Percentiles rank a stretch among this genome's conserved stretches.
Conservation (phyloP, 306 rosid species). For the Cyclanthera cordifolia region DNA sequence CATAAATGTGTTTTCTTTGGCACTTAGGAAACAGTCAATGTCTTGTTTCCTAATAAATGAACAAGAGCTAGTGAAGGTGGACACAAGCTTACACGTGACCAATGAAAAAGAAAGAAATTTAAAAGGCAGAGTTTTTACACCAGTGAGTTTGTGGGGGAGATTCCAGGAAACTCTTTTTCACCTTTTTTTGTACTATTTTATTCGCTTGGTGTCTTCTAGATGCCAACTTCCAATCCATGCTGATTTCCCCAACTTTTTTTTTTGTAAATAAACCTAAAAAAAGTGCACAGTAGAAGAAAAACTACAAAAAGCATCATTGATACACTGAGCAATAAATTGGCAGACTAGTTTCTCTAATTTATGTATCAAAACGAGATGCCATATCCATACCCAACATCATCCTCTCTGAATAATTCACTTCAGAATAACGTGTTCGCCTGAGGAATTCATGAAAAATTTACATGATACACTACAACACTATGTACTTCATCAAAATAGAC, state of each 20-base stretch:
- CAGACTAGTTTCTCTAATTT: constrained; percentile 24
- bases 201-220: constrained; percentile 18
- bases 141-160: constrained; percentile 4
- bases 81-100: constrained; percentile 8
- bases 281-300: constrained; percentile 11
- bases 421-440: too few species aligned
- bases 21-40: constrained; percentile 23
- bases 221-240: constrained; percentile 15
- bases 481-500: constrained; percentile 40
- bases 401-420: constrained; percentile 20
- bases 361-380: constrained; percentile 20
- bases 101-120: constrained; percentile 5
- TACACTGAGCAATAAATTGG: constrained; percentile 23
- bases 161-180: constrained; percentile 19
- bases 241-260: constrained; percentile 14
- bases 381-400: constrained; percentile 23
- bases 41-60: constrained; percentile 13
- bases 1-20: constrained; percentile 1
- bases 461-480: constrained; percentile 35
- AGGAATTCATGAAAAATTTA: constrained; percentile 32
- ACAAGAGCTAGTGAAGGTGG: constrained; percentile 11
- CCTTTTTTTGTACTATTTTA: constrained; percentile 26
- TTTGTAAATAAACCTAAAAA: constrained; percentile 20
- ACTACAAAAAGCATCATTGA: constrained; percentile 11
- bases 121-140: constrained; percentile 7